Evolutionary conservation across 306 rosid genomes (phyloP), one percentile per base, ranked within the genome.

Genomic region (Betula pendula): DNA sequence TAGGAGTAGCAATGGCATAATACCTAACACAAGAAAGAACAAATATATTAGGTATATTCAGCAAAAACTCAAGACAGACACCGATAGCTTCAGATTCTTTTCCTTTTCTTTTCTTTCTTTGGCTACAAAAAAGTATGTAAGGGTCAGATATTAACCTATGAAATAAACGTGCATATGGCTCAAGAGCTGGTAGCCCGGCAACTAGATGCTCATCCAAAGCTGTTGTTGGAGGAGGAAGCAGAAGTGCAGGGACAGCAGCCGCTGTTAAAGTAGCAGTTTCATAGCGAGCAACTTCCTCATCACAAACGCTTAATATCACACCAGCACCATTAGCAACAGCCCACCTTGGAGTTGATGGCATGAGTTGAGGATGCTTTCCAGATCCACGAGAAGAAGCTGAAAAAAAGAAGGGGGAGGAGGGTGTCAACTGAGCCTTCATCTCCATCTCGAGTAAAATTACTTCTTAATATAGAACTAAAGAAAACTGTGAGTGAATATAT

Each of bases 321-420:
- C 98, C 98, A 75, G 98, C 98, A 40, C 98, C 98, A 85, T 92
- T 95, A 53, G 98, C 98, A 72, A 95, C 98, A 2, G 98, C 98
- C 98, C 98, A 95, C 73, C 97, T 79, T 65, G 98, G 98, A 77
- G 98, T 92, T 25, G 98, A 92, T 72, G 96, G 92, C 81, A 92
- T 82, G 70, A 92, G 97, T 78, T 92, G 98, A 80, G 98, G 98
- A 85, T 95, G 97, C 85, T 95, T 95, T 70, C 98, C 98, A 77
- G 98, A 90, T 80, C 97, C 97, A 79, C 92, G 91, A 8, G 98
- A 92, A 77, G 96, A 86, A 77, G 93, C 95, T 92, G 80, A 71
- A 45, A 76, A 17, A 74, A 77, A 76, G 49, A 79, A 40, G 22
- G 77, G 38, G 35, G 35, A 4, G 62, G n/a, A 82, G 35, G 15